These are phyloP conservation scores for Ilex paraguariensis DNA, from an alignment of 305 asterid species.

Conservation along the genomic window DNA sequence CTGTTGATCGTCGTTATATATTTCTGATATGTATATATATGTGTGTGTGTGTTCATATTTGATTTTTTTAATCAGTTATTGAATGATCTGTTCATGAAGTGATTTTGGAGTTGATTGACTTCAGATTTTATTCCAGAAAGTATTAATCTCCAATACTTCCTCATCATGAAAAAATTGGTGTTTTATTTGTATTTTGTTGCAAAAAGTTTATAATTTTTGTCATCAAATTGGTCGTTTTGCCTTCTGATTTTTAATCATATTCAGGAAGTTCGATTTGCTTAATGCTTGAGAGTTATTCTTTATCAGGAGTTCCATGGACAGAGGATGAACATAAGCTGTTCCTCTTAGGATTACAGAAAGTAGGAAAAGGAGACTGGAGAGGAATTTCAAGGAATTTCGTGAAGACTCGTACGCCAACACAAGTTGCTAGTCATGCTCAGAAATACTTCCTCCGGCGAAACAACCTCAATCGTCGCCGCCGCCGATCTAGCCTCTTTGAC, in stretches of 20 bases:
- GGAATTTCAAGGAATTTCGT: conserved; percentile 78
- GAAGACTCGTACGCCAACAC: conserved; percentile 87
- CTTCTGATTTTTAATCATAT: too few relatives aligned
- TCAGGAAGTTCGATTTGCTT: too few relatives aligned
- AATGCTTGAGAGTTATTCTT: neutral
- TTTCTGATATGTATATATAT: too few relatives aligned
- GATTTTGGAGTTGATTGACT: too few relatives aligned
- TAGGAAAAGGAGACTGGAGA: conserved; percentile 89
- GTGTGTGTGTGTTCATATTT: too few relatives aligned
- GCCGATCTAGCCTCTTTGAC: conserved; percentile 88
- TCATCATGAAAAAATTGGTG: neutral
- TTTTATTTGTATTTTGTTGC: neutral
- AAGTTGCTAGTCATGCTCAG: conserved; percentile 95
- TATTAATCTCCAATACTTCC: too few relatives aligned
- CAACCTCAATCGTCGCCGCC: conserved; percentile 76
- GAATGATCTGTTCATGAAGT: too few relatives aligned
- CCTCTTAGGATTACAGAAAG: conserved; percentile 72
- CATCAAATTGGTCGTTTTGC: neutral
- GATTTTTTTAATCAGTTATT: too few relatives aligned
- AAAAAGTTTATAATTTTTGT: neutral
- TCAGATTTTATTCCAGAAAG: neutral
- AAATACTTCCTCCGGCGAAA: conserved; percentile 66
- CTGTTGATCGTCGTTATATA: too few relatives aligned
- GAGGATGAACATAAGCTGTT: conserved; percentile 85
- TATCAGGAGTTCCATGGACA: conserved; percentile 78